Conservation (phyloP, 176 grass and related monocot species). For the Urochloa ruziziensis region DNA sequence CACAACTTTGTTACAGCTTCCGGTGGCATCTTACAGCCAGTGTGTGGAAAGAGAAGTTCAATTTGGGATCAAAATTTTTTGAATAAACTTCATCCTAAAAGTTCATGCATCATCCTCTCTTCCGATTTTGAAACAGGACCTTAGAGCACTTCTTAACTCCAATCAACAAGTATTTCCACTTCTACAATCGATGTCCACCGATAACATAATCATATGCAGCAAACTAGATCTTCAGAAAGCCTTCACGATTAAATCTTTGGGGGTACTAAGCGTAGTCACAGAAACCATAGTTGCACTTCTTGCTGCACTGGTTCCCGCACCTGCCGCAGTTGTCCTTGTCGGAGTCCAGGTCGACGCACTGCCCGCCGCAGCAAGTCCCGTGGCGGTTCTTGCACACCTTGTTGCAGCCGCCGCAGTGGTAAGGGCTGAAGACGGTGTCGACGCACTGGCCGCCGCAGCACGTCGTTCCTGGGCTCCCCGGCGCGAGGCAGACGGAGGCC, state of each 20-base stretch:
- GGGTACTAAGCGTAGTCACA: neutral
- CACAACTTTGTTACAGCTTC: neutral
- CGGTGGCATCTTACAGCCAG: neutral
- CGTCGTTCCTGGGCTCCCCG: too few species aligned
- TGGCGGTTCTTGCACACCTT: neutral
- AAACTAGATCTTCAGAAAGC: neutral
- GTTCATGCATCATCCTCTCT: neutral
- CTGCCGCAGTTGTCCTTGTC: slow-evolving; percentile 29
- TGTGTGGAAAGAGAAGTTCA: neutral
- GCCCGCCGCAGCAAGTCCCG: slow-evolving; percentile 23
- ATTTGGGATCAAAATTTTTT: neutral
- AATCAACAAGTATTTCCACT: neutral
- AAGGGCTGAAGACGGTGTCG: too few species aligned
- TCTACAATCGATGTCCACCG: too few species aligned
- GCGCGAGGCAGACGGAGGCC: too few species aligned
- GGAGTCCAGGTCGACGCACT: slow-evolving; percentile 24
- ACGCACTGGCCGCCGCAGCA: too few species aligned
- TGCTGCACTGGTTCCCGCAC: slow-evolving; percentile 13
- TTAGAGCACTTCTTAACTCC: neutral
- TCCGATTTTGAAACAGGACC: neutral
- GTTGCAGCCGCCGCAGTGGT: slow-evolving; percentile 30
- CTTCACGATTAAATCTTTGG: neutral
- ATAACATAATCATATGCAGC: neutral
- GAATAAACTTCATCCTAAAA: neutral
- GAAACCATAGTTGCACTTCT: neutral